Evolutionary conservation across 1,284 basidiomycete species (phyloP), one percentile per base, ranked within the genome.

Genomic region (Ceratobasidium sp.): DNA sequence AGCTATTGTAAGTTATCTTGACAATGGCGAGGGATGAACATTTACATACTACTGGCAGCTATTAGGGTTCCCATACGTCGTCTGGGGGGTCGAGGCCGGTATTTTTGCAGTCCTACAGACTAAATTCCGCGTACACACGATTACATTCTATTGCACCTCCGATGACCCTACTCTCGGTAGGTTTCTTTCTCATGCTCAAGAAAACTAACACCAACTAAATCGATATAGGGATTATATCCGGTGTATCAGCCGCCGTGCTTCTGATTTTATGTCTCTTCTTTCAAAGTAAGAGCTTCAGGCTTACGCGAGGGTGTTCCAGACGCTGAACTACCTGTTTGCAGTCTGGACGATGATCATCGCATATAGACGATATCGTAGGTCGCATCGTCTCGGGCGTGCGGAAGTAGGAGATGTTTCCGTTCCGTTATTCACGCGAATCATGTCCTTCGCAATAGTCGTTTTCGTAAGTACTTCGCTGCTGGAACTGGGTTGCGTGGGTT

Each of bases 331-430:
- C 6, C 2, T 19, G 22, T 34, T 29, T 34, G 19, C 29, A 71
- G 69, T 25, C 2, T 71, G 69, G 69, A 61, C 69, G 40, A 54
- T 44, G 57, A 61, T 71, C 40, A 34, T 71, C 15, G 69, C 56
- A 51, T 71, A 71, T 34, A 34, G 43, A 25, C 69, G 57, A 3
- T 71, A 61, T 49, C 54, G 56, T 22, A 71, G 32, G 43, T 71
- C 69, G 43, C 54, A 32, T 32, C 54, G 57, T n/a, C 29, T 71
- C 5, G 56, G 69, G 9, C 69, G 69, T 34, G 69, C 69, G 19
- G 69, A 71, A 49, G 57, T 71, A 17, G 69, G 69, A 43, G 69
- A 71, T 19, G 57, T 71, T 1, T 71, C 69, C 17, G 56, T 71
- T 29, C 69, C 69, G 2, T 44, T 71, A 32, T 44, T 71, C 52